A percentile compares a stretch with the other conserved stretches of the same genome.
Evolutionary conservation across 257 asterid species (phyloP).

Genomic region (Gynochthodes officinalis): DNA sequence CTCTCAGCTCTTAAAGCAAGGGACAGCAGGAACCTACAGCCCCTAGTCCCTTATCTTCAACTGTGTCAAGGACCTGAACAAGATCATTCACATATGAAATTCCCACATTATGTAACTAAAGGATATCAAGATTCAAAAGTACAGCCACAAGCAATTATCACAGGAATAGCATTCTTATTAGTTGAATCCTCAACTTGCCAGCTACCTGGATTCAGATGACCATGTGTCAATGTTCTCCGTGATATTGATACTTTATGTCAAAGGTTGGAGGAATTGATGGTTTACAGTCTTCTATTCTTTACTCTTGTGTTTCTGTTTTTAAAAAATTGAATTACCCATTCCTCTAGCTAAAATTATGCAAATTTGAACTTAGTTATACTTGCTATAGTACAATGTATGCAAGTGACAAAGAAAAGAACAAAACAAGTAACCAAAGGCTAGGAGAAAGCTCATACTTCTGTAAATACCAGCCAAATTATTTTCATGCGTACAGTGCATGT

Average conservation of each 20-base stretch:
- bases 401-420: background rate
- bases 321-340: too few relatives aligned
- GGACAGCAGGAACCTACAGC: slow-evolving; percentile 75
- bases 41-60: slow-evolving; percentile 80
- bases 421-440: background rate
- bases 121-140: background rate
- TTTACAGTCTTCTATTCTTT: background rate
- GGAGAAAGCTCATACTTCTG: background rate
- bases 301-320: too few relatives aligned
- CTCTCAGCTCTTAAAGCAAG: slow-evolving; percentile 77
- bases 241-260: too few relatives aligned
- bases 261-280: background rate
- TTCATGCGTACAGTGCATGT: background rate
- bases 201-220: background rate
- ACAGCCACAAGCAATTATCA: too few relatives aligned
- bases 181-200: background rate
- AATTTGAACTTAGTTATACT: background rate
- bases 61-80: slow-evolving; percentile 62
- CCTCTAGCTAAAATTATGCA: too few relatives aligned
- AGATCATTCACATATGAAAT: slow-evolving; percentile 2
- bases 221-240: too few relatives aligned
- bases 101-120: background rate
- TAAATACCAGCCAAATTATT: background rate
- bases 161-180: too few relatives aligned
- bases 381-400: too few relatives aligned